Percentiles rank a stretch among this genome's conserved stretches.
Conservation (phyloP, 768 basidiomycete species). For the Termitomyces sp. region DNA sequence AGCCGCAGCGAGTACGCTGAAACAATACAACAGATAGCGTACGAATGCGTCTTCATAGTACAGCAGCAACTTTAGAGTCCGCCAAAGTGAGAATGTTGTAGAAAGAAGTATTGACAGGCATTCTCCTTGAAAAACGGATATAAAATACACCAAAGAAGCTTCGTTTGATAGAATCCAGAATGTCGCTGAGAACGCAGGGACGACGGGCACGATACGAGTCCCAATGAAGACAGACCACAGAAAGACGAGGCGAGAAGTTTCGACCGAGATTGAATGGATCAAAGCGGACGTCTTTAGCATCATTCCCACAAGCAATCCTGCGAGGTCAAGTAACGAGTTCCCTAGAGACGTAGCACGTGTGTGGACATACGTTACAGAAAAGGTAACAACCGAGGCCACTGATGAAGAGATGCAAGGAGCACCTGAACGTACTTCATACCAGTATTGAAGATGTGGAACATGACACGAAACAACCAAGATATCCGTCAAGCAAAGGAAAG, state of each 20-base stretch:
- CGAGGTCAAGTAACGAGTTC: neutral
- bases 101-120: neutral
- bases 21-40: neutral
- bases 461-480: neutral
- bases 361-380: neutral
- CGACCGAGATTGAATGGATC: neutral
- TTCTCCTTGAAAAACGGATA: neutral
- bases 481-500: neutral
- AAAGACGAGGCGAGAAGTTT: neutral
- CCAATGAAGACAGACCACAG: neutral
- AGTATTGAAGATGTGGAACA: neutral
- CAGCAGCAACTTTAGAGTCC: neutral
- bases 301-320: no score
- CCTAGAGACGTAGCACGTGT: neutral
- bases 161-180: neutral
- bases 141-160: neutral
- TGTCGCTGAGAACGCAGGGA: neutral
- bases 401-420: neutral
- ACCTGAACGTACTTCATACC: neutral
- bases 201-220: neutral
- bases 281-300: neutral
- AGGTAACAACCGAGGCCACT: neutral
- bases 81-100: neutral
- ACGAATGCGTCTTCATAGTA: neutral
- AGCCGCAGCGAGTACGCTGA: neutral